These are phyloP conservation scores for Stereocaulon alpinum DNA, from an alignment of 495 filamentous ascomycete genomes.

Conservation along the genomic window DNA sequence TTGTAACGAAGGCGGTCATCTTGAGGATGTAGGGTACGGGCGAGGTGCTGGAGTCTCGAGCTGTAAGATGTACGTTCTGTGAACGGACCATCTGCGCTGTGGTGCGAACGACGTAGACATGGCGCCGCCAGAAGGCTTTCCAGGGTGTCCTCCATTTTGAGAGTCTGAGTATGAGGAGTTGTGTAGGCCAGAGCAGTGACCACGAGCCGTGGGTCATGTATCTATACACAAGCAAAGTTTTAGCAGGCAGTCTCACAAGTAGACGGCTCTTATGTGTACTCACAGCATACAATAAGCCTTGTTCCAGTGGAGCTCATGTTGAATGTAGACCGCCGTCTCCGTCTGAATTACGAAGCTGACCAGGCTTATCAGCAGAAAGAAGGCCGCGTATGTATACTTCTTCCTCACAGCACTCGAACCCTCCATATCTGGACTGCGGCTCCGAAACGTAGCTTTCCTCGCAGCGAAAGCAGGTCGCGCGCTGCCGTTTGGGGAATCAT, in stretches of 20 bases:
- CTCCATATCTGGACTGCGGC: constrained; percentile 48
- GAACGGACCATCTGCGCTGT: constrained; percentile 81
- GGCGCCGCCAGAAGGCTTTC: constrained; percentile 78
- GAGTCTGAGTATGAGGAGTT: constrained; percentile 68
- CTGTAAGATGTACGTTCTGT: constrained; percentile 48
- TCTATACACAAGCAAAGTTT: constrained; percentile 29
- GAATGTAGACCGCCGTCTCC: constrained; percentile 87
- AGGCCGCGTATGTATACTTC: constrained; percentile 76
- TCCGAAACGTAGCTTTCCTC: constrained; percentile 49
- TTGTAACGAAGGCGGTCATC: constrained; percentile 72
- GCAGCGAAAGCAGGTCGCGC: constrained; percentile 26
- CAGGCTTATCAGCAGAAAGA: constrained; percentile 72
- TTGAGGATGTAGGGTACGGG: constrained; percentile 64
- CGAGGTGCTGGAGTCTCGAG: constrained; percentile 37
- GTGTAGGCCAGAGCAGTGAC: constrained; percentile 74
- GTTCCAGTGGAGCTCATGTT: constrained; percentile 79
- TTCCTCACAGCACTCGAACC: constrained; percentile 51
- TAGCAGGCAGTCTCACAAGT: neutral
- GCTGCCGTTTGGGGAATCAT: constrained; percentile 26
- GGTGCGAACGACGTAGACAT: constrained; percentile 59
- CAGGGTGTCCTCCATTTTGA: constrained; percentile 65
- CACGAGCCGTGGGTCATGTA: constrained; percentile 93
- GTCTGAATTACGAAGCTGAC: constrained; percentile 82
- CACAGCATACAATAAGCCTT: constrained; percentile 98
- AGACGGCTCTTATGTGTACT: constrained; percentile 26